Evolutionary conservation across 208 protist genomes (phyloP).

Genomic region (Plasmodiophora brassicae): DNA sequence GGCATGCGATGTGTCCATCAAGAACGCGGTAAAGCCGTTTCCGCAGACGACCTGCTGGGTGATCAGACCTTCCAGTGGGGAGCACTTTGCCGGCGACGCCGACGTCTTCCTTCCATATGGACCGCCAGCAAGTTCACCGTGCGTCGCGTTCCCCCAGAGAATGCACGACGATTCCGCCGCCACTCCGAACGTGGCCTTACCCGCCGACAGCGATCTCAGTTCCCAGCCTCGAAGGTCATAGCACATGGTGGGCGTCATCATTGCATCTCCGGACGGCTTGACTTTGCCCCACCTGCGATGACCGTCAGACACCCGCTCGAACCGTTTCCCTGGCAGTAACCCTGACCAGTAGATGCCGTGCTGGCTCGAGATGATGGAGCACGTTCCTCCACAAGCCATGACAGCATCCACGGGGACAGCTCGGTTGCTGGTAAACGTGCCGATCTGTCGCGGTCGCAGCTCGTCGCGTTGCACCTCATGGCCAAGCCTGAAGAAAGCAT

Average conservation of each 20-base stretch:
- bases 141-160: background rate
- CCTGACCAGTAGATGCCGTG: slow-evolving; percentile 16
- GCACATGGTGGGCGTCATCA: slow-evolving; percentile 28
- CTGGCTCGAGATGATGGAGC: background rate
- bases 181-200: background rate
- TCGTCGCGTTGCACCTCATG: background rate
- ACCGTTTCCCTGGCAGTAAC: background rate
- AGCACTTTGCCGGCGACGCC: background rate
- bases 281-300: background rate
- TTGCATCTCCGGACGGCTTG: background rate
- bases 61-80: background rate
- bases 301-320: background rate
- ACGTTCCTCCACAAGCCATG: background rate
- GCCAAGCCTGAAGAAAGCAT: too few species aligned
- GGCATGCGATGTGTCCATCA: background rate
- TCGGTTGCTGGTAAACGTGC: background rate
- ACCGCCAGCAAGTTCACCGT: background rate
- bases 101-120: background rate
- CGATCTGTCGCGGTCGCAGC: background rate
- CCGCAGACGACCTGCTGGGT: background rate
- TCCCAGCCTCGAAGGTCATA: background rate
- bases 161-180: background rate
- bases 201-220: background rate
- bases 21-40: slow-evolving; percentile 16
- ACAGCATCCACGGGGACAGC: background rate